These are phyloP conservation scores for Fusarium nelsonii DNA, from an alignment of 2,329 filamentous ascomycete genomes.

Conservation along the genomic window DNA sequence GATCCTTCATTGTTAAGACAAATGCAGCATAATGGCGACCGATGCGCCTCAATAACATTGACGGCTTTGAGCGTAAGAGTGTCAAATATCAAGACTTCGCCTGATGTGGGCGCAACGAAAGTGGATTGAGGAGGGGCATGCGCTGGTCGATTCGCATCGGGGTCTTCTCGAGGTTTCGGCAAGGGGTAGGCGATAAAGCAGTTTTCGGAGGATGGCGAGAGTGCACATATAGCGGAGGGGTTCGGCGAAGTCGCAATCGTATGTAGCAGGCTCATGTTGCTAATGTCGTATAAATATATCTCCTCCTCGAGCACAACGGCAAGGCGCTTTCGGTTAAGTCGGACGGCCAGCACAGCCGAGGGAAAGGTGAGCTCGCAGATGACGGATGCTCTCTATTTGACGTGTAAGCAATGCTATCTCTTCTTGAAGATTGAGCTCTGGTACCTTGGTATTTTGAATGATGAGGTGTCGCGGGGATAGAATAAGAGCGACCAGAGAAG, in stretches of 20 bases:
- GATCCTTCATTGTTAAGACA: slow-evolving; percentile 94
- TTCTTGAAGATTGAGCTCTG: background rate
- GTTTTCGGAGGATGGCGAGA: slow-evolving; percentile 94
- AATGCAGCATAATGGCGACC: slow-evolving; percentile 89
- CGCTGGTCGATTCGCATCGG: slow-evolving; percentile 71
- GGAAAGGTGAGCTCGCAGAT: slow-evolving; percentile 99
- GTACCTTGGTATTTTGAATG: slow-evolving; percentile 97
- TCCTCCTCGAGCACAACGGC: slow-evolving; percentile 95
- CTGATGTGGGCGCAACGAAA: slow-evolving; percentile 85
- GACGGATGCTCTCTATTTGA: slow-evolving; percentile 72
- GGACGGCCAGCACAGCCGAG: slow-evolving; percentile 93
- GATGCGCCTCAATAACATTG: slow-evolving; percentile 95
- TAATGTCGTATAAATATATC: slow-evolving; percentile 98
- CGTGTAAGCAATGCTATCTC: slow-evolving; percentile 32
- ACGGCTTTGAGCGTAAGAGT: slow-evolving; percentile 89
- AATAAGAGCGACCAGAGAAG: slow-evolving; percentile 93
- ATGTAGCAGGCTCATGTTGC: slow-evolving; percentile 95
- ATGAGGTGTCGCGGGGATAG: slow-evolving; percentile 91
- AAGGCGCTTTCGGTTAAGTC: slow-evolving; percentile 92
- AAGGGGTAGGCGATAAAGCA: slow-evolving; percentile 96
- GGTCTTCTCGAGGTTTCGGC: slow-evolving; percentile 76
- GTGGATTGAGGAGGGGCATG: slow-evolving; percentile 86
- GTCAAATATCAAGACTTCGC: slow-evolving; percentile 94
- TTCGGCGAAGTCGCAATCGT: slow-evolving; percentile 96
- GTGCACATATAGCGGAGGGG: slow-evolving; percentile 87